These are phyloP conservation scores for Schwanniomyces occidentalis DNA, from an alignment of 805 yeast genomes.

Conservation along the genomic window DNA sequence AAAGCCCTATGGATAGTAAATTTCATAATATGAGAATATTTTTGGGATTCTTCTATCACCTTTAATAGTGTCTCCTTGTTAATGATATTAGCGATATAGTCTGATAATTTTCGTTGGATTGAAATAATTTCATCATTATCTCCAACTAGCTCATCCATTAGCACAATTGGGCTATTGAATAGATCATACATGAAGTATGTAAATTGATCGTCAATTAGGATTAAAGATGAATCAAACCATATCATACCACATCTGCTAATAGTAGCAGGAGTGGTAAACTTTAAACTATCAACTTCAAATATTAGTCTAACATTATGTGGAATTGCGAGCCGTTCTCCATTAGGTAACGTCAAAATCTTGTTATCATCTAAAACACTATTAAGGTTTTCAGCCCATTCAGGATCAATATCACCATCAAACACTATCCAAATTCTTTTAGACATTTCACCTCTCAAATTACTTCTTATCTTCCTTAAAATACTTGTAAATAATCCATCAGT, in stretches of 20 bases:
- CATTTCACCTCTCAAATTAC: conserved; percentile 60
- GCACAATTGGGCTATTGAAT: conserved; percentile 8
- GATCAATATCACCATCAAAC: conserved; percentile 92
- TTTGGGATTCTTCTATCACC: conserved; percentile 24
- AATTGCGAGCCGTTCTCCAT: conserved; percentile 78
- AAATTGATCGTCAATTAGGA: conserved; percentile 17
- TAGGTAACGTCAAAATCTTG: conserved; percentile 75
- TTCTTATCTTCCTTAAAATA: conserved; percentile 56
- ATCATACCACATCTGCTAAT: conserved; percentile 90
- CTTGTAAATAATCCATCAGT: conserved; percentile 80
- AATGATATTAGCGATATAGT: conserved; percentile 4
- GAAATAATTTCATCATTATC: conserved; percentile 7
- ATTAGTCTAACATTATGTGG: conserved; percentile 64
- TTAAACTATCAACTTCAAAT: conserved; percentile 73
- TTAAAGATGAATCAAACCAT: conserved; percentile 53
- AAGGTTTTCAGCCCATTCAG: conserved; percentile 88
- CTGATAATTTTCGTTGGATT: conserved; percentile 14
- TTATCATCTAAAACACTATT: conserved; percentile 93
- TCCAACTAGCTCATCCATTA: conserved; percentile 7
- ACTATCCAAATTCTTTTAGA: conserved; percentile 68
- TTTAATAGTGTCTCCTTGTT: conserved; percentile 10
- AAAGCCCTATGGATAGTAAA: conserved; percentile 37
- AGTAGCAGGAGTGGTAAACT: conserved; percentile 84
- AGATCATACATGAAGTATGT: conserved; percentile 18
- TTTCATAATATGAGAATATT: conserved; percentile 53